These are phyloP conservation scores for Umbilicus rupestris DNA, from an alignment of 164 flowering plant species.

Conservation along the genomic window DNA sequence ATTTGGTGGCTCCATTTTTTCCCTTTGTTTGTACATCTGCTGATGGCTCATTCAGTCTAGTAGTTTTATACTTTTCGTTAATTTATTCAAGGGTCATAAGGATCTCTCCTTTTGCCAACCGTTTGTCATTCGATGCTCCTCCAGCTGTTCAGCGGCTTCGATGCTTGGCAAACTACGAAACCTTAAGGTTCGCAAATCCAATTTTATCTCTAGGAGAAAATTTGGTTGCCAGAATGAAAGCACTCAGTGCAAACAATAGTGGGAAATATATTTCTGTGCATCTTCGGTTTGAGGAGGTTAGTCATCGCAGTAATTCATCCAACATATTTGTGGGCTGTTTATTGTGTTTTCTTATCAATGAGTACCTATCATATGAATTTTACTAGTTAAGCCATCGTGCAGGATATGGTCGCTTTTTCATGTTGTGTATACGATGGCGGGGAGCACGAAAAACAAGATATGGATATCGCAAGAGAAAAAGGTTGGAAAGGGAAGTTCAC, in stretches of 20 bases:
- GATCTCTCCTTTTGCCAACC: slow-evolving; percentile 96
- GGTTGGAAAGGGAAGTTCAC: slow-evolving; percentile 98
- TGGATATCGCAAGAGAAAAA: slow-evolving; percentile 84
- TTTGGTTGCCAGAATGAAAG: slow-evolving; percentile 78
- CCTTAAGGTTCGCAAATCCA: slow-evolving; percentile 68
- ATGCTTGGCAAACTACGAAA: slow-evolving; percentile 94
- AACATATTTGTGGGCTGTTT: background rate
- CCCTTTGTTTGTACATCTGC: too few relatives aligned
- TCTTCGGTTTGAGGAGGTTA: slow-evolving; percentile 96
- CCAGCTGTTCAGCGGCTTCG: slow-evolving; percentile 80
- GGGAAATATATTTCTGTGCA: slow-evolving; percentile 90
- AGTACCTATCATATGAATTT: background rate
- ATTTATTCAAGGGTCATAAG: slow-evolving; percentile 55
- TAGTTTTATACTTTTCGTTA: background rate
- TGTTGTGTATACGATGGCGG: slow-evolving; percentile 96
- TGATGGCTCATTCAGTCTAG: background rate
- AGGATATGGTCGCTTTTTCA: slow-evolving; percentile 99
- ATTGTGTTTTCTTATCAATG: background rate
- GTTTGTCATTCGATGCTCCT: slow-evolving; percentile 85
- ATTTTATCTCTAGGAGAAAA: slow-evolving; percentile 51
- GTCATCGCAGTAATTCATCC: background rate
- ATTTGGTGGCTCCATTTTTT: too few relatives aligned
- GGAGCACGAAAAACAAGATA: slow-evolving; percentile 52
- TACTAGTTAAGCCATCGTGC: slow-evolving; percentile 8
- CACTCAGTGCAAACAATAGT: slow-evolving; percentile 50